These are phyloP conservation scores for Chondrus crispus DNA, from an alignment of 23 red algal species.

Conservation along the genomic window DNA sequence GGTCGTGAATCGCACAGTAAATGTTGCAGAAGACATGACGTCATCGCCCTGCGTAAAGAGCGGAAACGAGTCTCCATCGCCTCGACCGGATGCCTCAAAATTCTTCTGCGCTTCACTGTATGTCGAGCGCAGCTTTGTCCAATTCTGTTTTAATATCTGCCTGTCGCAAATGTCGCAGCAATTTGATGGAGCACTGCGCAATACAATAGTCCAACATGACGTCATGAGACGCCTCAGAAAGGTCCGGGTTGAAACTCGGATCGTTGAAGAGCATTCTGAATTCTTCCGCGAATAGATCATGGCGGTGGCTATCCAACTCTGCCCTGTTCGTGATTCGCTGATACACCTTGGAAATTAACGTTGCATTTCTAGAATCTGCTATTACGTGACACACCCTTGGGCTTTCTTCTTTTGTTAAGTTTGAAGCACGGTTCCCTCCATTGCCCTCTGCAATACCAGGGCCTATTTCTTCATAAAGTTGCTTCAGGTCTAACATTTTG, in stretches of 20 bases:
- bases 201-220: neutral
- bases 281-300: neutral
- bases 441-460: neutral
- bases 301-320: neutral
- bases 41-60: neutral
- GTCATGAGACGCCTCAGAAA: neutral
- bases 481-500: neutral
- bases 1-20: neutral
- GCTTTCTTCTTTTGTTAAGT: constrained; percentile 9
- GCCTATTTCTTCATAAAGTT: neutral
- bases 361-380: neutral
- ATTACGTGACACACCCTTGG: constrained; percentile 11
- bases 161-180: neutral
- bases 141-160: neutral
- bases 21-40: neutral
- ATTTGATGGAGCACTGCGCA: neutral
- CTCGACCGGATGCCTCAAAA: neutral
- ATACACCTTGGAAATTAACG: neutral
- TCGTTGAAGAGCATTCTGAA: neutral
- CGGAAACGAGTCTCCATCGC: neutral
- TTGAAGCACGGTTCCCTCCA: neutral
- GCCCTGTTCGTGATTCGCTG: neutral
- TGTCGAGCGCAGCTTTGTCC: neutral
- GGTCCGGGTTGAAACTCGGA: neutral
- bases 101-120: neutral